A percentile compares a stretch with the other conserved stretches of the same genome.
Evolutionary conservation across 192 early-diverging fungal genomes (phyloP).

Genomic region (Mortierella alpina): DNA sequence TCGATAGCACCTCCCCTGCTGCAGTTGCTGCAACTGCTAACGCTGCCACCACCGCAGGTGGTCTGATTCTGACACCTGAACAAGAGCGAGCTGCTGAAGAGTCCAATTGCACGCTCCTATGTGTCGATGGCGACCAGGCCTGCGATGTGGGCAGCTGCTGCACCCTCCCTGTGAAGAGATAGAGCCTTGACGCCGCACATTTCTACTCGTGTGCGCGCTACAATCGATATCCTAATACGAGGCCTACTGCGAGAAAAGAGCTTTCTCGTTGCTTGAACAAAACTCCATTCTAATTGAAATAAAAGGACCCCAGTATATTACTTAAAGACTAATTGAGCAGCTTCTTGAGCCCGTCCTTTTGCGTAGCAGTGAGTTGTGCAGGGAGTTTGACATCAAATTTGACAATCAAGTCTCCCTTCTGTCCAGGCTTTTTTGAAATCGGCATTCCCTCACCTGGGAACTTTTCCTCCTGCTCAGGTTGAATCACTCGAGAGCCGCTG

Average conservation of each 20-base stretch:
- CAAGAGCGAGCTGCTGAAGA: slow-evolving; percentile 3
- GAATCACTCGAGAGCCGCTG: slow-evolving; percentile 58
- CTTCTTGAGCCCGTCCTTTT: slow-evolving; percentile 74
- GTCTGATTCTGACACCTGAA: slow-evolving; percentile 2
- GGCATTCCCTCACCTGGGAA: slow-evolving; percentile 93
- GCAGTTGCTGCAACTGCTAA: neutral
- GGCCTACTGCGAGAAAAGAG: slow-evolving; percentile 6
- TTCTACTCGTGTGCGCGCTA: neutral
- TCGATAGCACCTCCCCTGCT: neutral
- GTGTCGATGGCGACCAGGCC: slow-evolving; percentile 41
- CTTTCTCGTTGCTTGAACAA: neutral
- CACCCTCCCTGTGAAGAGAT: slow-evolving; percentile 44
- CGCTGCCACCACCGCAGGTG: neutral
- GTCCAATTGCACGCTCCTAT: slow-evolving; percentile 30
- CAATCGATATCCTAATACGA: neutral
- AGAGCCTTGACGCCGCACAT: neutral
- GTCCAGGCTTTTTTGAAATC: slow-evolving; percentile 75
- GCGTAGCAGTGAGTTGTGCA: slow-evolving; percentile 66
- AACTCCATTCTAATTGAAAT: neutral
- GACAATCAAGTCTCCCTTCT: slow-evolving; percentile 89
- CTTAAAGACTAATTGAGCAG: slow-evolving; percentile 26
- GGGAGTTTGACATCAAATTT: slow-evolving; percentile 88
- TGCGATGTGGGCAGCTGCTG: slow-evolving; percentile 46
- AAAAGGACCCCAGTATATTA: neutral
- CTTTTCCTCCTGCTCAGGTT: slow-evolving; percentile 79